A percentile compares a stretch with the other conserved stretches of the same genome.
phyloP scores from a whole-genome alignment of 352 stramenopile genomes.

The Phytophthora boehmeriae region DNA sequence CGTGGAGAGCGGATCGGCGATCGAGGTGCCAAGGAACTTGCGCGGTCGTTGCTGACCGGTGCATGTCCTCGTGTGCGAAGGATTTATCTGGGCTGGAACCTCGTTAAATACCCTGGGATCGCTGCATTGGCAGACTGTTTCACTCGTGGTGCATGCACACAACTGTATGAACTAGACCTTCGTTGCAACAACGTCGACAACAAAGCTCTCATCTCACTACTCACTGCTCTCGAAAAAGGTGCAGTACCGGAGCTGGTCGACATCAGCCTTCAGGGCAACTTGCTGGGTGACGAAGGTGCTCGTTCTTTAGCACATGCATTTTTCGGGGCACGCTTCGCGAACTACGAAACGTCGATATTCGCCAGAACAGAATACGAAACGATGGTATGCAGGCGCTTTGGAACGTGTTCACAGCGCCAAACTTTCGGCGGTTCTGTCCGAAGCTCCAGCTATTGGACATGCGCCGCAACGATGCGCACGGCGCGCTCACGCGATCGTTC shows the following conservation, averaged over 20 bases:
- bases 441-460: constrained; percentile 72
- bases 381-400: constrained; percentile 63
- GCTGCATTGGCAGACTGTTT: constrained; percentile 61
- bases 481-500: constrained; percentile 54
- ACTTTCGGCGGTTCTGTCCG: constrained; percentile 53
- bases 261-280: constrained; percentile 61
- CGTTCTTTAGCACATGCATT: constrained; percentile 62
- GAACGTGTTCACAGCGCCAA: constrained; percentile 69
- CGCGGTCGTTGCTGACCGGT: constrained; percentile 63
- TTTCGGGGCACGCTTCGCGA: constrained; percentile 52
- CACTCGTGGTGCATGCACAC: constrained; percentile 51
- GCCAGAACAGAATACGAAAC: constrained; percentile 72
- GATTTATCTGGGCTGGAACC: constrained; percentile 72
- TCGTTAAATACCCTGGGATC: constrained; percentile 62
- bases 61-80: constrained; percentile 63
- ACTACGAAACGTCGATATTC: constrained; percentile 56
- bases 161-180: constrained; percentile 67
- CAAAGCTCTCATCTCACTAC: constrained; percentile 38
- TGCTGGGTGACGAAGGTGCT: constrained; percentile 62
- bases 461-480: constrained; percentile 62
- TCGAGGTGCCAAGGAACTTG: constrained; percentile 57
- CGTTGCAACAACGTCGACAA: constrained; percentile 68
- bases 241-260: constrained; percentile 58
- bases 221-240: constrained; percentile 52
- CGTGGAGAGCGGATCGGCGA: constrained; percentile 66